Percentiles rank a stretch among this genome's conserved stretches.
Conservation (phyloP, 352 stramenopile species). For the Phytopythium vexans region DNA sequence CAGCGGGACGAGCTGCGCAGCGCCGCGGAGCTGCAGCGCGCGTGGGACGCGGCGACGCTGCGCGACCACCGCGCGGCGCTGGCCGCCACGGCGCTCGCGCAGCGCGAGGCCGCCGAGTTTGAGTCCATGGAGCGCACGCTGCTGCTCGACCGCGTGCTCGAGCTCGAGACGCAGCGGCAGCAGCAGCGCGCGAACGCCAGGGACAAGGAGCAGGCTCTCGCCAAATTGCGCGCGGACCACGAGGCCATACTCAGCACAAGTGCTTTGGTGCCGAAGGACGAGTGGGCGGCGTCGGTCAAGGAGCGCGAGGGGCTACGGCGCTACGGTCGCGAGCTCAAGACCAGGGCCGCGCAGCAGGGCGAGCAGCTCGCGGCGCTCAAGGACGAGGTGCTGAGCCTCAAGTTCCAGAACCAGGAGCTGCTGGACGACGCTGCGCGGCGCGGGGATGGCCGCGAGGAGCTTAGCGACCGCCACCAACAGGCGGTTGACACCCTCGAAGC, state of each 20-base stretch:
- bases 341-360: conserved; percentile 9
- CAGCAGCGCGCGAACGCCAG: conserved; percentile 32
- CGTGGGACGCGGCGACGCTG: conserved; percentile 6
- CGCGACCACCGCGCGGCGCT: background rate
- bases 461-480: conserved; percentile 7
- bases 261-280: conserved; percentile 16
- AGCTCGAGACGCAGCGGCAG: conserved; percentile 47
- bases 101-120: conserved; percentile 13
- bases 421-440: conserved; percentile 15
- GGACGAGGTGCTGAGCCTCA: conserved; percentile 23
- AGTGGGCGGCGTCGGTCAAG: conserved; percentile 16
- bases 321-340: conserved; percentile 16
- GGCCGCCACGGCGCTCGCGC: no score
- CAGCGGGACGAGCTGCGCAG: background rate
- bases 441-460: conserved; percentile 24
- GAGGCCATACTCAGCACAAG: conserved; percentile 20
- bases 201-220: conserved; percentile 43
- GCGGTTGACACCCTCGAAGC: conserved; percentile 18
- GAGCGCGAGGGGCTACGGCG: conserved; percentile 19
- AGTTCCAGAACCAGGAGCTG: conserved; percentile 25
- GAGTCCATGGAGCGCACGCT: conserved; percentile 47
- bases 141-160: conserved; percentile 43
- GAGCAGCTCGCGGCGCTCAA: conserved; percentile 14
- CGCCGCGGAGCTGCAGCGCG: conserved; percentile 14
- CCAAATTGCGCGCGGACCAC: conserved; percentile 21